A percentile compares a stretch with the other conserved stretches of the same genome.
These are phyloP conservation scores for Cymbopogon flexuosus DNA, from an alignment of 202 grass and related monocot species.

Conservation along the genomic window DNA sequence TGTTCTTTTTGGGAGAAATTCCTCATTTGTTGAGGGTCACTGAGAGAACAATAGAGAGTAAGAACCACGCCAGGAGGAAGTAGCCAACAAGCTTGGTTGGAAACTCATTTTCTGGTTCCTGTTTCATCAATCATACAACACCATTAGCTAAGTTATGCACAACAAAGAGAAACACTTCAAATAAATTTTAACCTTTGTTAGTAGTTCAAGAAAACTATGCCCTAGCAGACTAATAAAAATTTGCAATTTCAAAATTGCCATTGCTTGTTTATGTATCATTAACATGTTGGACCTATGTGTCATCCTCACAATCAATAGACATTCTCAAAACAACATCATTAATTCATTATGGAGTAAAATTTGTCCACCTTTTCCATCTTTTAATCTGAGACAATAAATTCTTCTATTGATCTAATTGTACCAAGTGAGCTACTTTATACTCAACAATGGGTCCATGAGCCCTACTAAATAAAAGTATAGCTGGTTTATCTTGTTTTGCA, in stretches of 20 bases:
- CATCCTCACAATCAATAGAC: not conserved
- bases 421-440: not conserved
- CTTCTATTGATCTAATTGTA: not conserved
- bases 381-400: not conserved
- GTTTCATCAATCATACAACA: conserved; percentile 28
- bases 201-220: not conserved
- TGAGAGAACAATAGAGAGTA: conserved; percentile 56
- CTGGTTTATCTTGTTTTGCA: not conserved
- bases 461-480: not conserved
- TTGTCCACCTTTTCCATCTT: not conserved
- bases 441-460: not conserved
- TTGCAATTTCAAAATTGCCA: not conserved
- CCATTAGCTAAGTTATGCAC: not conserved
- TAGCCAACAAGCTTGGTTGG: conserved; percentile 84
- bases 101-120: conserved; percentile 82
- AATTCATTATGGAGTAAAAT: not conserved
- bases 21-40: conserved; percentile 68
- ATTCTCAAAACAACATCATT: not conserved
- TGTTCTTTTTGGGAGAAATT: not conserved
- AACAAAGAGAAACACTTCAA: not conserved
- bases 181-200: not conserved
- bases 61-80: conserved; percentile 60
- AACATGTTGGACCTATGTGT: not conserved
- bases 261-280: not conserved
- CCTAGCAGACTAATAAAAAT: not conserved